These are phyloP conservation scores for Aspergillus niger DNA, from an alignment of 2,329 filamentous ascomycete species.

Conservation along the genomic window DNA sequence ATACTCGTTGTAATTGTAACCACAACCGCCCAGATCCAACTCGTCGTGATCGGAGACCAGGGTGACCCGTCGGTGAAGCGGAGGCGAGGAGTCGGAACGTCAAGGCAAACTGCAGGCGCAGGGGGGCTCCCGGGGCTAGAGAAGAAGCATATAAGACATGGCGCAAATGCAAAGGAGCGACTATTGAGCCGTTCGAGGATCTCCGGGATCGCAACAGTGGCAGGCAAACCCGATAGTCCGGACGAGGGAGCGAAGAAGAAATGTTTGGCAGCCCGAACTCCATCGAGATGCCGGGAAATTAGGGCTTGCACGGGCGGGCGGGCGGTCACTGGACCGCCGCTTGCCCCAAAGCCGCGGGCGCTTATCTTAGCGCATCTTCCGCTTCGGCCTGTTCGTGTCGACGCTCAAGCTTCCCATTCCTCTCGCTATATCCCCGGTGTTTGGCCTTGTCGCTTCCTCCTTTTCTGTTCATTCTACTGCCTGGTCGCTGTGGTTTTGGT, in stretches of 20 bases:
- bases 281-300: constrained; percentile 35
- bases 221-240: constrained; percentile 6
- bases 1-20: not conserved
- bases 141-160: constrained; percentile 14
- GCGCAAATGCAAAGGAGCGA: constrained; percentile 11
- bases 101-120: constrained; percentile 21
- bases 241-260: constrained; percentile 17
- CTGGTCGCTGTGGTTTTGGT: not conserved
- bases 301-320: constrained; percentile 37
- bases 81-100: constrained; percentile 22
- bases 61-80: constrained; percentile 21
- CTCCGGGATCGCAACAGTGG: constrained; percentile 4
- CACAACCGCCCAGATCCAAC: not conserved
- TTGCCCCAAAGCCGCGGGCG: constrained; percentile 30
- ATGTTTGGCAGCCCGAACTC: constrained; percentile 23
- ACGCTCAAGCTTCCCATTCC: constrained; percentile 7
- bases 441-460: constrained; percentile 15
- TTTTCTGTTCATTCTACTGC: constrained; percentile 8
- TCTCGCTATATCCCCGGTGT: constrained; percentile 29
- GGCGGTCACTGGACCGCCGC: constrained; percentile 32
- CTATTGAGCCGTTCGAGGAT: constrained; percentile 13
- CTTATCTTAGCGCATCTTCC: constrained; percentile 27
- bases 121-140: constrained; percentile 18
- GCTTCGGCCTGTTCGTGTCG: not conserved
- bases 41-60: constrained; percentile 12